These are phyloP conservation scores for Colletotrichum endophyticum DNA, from an alignment of 2,329 filamentous ascomycete species.

Conservation along the genomic window DNA sequence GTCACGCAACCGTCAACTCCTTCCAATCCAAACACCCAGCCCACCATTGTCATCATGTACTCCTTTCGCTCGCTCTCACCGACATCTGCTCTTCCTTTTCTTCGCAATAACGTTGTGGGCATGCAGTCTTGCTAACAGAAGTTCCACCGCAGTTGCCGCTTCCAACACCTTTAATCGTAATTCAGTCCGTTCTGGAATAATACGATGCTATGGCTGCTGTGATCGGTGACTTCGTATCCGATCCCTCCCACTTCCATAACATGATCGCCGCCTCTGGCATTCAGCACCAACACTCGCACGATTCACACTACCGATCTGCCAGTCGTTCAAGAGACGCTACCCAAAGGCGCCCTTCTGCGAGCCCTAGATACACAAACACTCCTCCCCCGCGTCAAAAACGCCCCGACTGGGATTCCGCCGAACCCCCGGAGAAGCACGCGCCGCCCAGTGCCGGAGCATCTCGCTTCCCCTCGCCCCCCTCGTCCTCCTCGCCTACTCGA, in stretches of 20 bases:
- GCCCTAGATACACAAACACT: conserved; percentile 28
- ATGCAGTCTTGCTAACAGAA: not conserved
- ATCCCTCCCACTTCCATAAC: conserved; percentile 72
- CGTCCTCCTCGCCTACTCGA: conserved; percentile 54
- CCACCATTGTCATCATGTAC: not conserved
- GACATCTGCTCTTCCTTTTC: not conserved
- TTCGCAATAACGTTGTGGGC: not conserved
- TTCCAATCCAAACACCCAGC: not conserved
- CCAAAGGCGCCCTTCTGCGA: conserved; percentile 32
- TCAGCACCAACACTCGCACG: conserved; percentile 51
- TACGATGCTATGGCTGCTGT: conserved; percentile 65
- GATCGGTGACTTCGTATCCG: conserved; percentile 75
- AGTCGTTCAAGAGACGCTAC: conserved; percentile 34
- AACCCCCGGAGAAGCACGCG: conserved; percentile 20
- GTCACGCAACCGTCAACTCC: not conserved
- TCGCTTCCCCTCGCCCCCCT: conserved; percentile 58
- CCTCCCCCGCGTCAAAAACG: conserved; percentile 15
- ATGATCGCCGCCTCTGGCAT: conserved; percentile 64
- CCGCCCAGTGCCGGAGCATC: conserved; percentile 46
- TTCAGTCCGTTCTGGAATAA: conserved; percentile 21
- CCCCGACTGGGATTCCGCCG: conserved; percentile 11
- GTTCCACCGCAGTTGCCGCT: not conserved
- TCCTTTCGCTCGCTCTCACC: not conserved
- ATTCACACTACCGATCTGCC: conserved; percentile 44
- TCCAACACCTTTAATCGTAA: conserved; percentile 20